Evolutionary conservation across 139 green algal genomes (phyloP), one percentile per base, ranked within the genome.

Genomic region (Microglena sp.): DNA sequence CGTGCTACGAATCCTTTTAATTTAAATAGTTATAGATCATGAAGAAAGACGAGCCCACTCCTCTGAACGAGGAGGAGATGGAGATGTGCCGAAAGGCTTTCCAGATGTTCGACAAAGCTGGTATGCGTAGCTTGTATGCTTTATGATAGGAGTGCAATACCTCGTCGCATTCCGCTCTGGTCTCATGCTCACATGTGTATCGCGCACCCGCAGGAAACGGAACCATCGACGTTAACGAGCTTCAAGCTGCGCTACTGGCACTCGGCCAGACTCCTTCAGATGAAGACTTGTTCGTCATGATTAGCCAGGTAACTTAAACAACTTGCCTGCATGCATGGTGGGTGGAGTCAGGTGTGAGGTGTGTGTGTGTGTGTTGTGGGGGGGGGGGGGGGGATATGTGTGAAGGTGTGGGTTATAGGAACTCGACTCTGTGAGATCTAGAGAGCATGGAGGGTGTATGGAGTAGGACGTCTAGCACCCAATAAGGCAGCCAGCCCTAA

Each of bases 241-340:
- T 90, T 15, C 77, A 78, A 44, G 62, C 70, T 7, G 78, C 78
- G 1, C 33, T 94, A 27, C 56, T 70, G 1, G 75, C 78, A 3
- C 66, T 92, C 57, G 79, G 79, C 2, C 83, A 91, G 55, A 67
- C 73, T 34, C 74, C 77, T 1, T 77, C 73, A 5, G 85, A 91
- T 45, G 86, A 90, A 66, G 86, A 92, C 30, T 32, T 92, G 21
- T 89, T 87, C 58, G 69, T 84, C 2, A 88, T 91, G 71, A 84
- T 90, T 2, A 77, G 64, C 45, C 67, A 84, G 69, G 76, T 83
- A 33, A 29, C 34, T 54, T 59, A n/a, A 15, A n/a, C n/a, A n/a
- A n/a, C n/a, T n/a, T n/a, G n/a, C n/a, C n/a, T n/a, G n/a, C n/a
- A n/a, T n/a, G n/a, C n/a, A n/a, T n/a, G n/a, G n/a, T n/a, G n/a